Conservation (phyloP, 148 eudicot genomes). For the Oxyria digyna region DNA sequence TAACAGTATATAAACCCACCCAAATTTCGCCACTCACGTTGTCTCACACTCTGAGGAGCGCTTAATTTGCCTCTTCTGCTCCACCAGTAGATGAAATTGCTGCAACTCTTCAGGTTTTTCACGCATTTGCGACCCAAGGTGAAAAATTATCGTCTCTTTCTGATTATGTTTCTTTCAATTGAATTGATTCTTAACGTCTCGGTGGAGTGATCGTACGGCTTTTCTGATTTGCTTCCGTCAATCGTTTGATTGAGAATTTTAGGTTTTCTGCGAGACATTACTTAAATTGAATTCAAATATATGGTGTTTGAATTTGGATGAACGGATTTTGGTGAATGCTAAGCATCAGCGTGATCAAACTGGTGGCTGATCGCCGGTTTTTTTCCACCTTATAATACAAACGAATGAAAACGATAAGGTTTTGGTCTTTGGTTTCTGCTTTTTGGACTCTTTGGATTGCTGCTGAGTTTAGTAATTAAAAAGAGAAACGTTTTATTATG, state of each 20-base stretch:
- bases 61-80: neutral
- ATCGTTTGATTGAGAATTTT: slow-evolving; percentile 1
- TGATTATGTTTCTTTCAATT: neutral
- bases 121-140: neutral
- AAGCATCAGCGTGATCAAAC: neutral
- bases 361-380: neutral
- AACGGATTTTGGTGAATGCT: neutral
- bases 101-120: neutral
- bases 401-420: neutral
- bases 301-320: neutral
- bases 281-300: neutral
- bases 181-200: neutral
- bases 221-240: neutral
- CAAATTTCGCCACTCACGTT: slow-evolving; percentile 3
- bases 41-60: neutral
- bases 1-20: slow-evolving; percentile 4
- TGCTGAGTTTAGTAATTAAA: neutral
- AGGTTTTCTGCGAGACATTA: neutral
- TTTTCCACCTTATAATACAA: neutral
- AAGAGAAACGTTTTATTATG: neutral
- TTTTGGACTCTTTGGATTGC: neutral
- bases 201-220: neutral
- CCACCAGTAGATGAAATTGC: neutral
- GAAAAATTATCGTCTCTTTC: neutral
- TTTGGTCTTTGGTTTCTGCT: neutral